Evolutionary conservation across 2,329 filamentous ascomycete species (phyloP), one percentile per base, ranked within the genome.

Genomic region (Fusarium pseudograminearum): DNA sequence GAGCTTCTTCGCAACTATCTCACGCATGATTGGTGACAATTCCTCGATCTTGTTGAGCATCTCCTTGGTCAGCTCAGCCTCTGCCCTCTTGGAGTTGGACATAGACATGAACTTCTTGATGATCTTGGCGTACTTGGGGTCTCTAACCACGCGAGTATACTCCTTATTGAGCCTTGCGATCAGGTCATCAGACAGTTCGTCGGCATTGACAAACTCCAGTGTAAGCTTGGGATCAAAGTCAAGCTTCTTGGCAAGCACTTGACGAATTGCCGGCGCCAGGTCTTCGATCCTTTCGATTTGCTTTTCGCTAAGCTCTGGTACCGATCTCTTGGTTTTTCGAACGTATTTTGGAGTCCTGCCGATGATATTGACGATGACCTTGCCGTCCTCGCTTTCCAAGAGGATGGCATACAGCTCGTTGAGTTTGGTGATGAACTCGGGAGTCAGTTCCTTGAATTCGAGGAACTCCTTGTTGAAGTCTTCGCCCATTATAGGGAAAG

Each of bases 401-500:
- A 65, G 50, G 4, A 16, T 12, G 24, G 40, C 61, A 22, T 59
- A 65, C 16, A 65, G 24, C 18, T 36, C 24, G 24, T 65, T 65
- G 40, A 65, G 61, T 33, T 60, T 60, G 26, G 34, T n/a, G 31
- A 65, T 65, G 20, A 65, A 26, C 5, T 31, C 9, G 16, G 46
- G 30, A 24, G 18, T 51, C 33, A 63, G 26, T 28, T 51, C 40
- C n/a, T 65, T n/a, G 9, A 15, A 41, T 9, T n/a, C 22, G 12
- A 40, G 22, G 11, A 59, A 65, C 10, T 65, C 52, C 34, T 47
- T 65, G 34, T 44, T 59, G 7, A 48, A 22, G 14, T 46, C 30
- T 1, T 28, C 22, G 26, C 65, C 53, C 16, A 65, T 34, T 14
- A 51, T 24, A 11, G 59, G 59, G 16, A 50, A n/a, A 5, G 16